Evolutionary conservation across 2,329 filamentous ascomycete species (phyloP).

Genomic region (Zymoseptoria brevis): DNA sequence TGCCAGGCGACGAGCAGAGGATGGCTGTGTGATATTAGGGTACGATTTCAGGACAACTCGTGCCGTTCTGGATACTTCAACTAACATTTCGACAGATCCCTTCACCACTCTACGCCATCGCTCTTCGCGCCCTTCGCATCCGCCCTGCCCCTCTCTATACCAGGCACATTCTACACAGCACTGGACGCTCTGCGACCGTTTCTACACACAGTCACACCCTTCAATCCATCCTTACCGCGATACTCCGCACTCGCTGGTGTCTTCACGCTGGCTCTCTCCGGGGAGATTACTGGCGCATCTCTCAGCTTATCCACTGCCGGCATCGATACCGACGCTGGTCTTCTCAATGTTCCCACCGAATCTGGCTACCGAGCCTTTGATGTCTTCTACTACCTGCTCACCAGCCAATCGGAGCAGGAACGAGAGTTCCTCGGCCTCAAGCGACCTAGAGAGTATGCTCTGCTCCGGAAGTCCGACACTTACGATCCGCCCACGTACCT

Average conservation of each 20-base stretch:
- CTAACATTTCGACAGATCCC: slow-evolving; percentile 51
- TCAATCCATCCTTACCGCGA: slow-evolving; percentile 75
- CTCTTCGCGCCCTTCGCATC: slow-evolving; percentile 73
- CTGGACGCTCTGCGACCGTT: slow-evolving; percentile 80
- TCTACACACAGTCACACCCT: slow-evolving; percentile 75
- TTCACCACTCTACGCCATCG: slow-evolving; percentile 82
- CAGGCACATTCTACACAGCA: slow-evolving; percentile 66
- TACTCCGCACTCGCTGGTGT: slow-evolving; percentile 75
- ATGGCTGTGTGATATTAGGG: slow-evolving; percentile 87
- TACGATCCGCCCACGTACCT: slow-evolving; percentile 82
- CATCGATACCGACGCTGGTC: slow-evolving; percentile 72
- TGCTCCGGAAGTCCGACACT: slow-evolving; percentile 76
- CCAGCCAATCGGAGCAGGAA: slow-evolving; percentile 73
- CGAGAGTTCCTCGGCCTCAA: slow-evolving; percentile 80
- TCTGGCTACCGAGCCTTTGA: slow-evolving; percentile 87
- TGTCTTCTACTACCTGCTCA: slow-evolving; percentile 94
- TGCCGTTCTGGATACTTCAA: neutral
- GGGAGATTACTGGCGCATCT: slow-evolving; percentile 66
- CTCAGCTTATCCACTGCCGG: slow-evolving; percentile 78
- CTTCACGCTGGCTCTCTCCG: slow-evolving; percentile 72
- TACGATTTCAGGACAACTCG: slow-evolving; percentile 37
- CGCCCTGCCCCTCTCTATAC: slow-evolving; percentile 71
- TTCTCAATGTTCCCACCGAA: slow-evolving; percentile 72
- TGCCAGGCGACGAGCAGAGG: slow-evolving; percentile 84
- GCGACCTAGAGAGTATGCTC: slow-evolving; percentile 63